Evolutionary conservation across 73 alveolate genomes (phyloP).

Genomic region (Paramecium primaurelia): DNA sequence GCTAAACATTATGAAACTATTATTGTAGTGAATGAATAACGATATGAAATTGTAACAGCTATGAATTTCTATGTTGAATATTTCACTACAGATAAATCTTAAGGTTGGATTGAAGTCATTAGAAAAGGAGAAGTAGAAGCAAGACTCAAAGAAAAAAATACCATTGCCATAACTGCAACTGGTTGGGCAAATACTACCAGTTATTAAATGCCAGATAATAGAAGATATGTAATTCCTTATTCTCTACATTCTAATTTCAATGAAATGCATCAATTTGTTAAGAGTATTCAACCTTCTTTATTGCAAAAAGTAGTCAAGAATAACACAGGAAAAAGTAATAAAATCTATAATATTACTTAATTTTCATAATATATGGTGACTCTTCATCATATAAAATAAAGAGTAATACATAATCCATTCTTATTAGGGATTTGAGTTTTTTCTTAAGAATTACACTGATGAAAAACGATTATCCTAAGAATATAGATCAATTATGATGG

Average conservation of each 20-base stretch:
- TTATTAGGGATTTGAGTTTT: conserved; percentile 55
- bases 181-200: conserved; percentile 58
- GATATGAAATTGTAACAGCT: conserved; percentile 29
- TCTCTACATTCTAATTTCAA: conserved; percentile 19
- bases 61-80: conserved; percentile 14
- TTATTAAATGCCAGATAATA: conserved; percentile 52
- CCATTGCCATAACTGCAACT: conserved; percentile 41
- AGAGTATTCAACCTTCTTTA: conserved; percentile 53
- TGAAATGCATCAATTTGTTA: conserved; percentile 41
- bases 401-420: neutral
- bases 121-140: conserved; percentile 36
- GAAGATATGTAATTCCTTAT: conserved; percentile 37
- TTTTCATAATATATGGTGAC: conserved; percentile 13
- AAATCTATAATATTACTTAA: neutral
- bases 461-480: conserved; percentile 5
- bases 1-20: conserved; percentile 57
- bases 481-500: neutral
- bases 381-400: neutral
- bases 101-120: conserved; percentile 55
- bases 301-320: conserved; percentile 38
- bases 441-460: conserved; percentile 51
- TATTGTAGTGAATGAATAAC: conserved; percentile 54
- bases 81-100: neutral
- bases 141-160: conserved; percentile 20
- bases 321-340: neutral